Evolutionary conservation across 768 basidiomycete species (phyloP), one percentile per base, ranked within the genome.

Genomic region (Calocera cornea): DNA sequence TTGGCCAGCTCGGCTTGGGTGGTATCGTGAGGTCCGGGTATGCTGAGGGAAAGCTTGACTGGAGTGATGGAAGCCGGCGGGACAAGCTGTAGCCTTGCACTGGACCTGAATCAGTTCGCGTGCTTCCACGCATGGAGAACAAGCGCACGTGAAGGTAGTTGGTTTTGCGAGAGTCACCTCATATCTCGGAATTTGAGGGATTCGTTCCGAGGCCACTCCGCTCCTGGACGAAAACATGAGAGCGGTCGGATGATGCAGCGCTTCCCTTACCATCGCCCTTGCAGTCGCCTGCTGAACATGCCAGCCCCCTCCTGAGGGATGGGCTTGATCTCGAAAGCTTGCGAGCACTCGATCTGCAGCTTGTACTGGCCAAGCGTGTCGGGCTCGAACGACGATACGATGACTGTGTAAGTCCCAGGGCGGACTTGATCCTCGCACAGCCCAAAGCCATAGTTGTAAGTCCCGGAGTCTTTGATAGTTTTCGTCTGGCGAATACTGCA

Each of bases 291-390:
- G 24, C 77, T 77, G 74, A 88, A 95, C 92, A 97, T 91, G 0
- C 94, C 95, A 0, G 93, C 91, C 0, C 92, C 94, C 77, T 98
- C 95, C 67, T 87, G 84, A 0, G 87, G 85, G 27, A 97, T 87
- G 0, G 84, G 71, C 64, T 78, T 78, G 27, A 97, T 69, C 19
- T 86, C 84, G 65, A 94, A 81, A 0, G 83, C 80, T 0, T 72
- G 50, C 0, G 86, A 83, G 67, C 87, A 84, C 64, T 89, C 84
- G 1, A 92, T 76, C 27, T 80, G 80, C 29, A 97, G 75, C 0
- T 79, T 81, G 76, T 86, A 95, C 10, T 81, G 70, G 1, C 90
- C 91, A 2, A 80, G 79, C 67, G 89, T 83, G 14, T 77, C 78
- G 0, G 92, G 87, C 69, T 90, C 87, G 73, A 94, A 97, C 0